These are phyloP conservation scores for Ceratobasidium papillatum DNA, from an alignment of 1,284 basidiomycete genomes.

Conservation along the genomic window DNA sequence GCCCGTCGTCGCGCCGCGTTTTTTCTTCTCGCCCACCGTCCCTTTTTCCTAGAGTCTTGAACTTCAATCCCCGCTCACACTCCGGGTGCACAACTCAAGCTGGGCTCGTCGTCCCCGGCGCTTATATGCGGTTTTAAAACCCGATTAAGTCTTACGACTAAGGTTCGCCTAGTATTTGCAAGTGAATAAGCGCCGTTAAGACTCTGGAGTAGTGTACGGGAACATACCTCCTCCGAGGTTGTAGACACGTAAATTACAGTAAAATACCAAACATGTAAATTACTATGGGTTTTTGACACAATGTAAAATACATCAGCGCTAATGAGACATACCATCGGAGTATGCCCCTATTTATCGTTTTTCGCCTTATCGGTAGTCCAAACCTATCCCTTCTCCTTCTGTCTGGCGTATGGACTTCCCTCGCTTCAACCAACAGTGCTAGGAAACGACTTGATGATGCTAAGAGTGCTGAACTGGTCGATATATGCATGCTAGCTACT, in stretches of 20 bases:
- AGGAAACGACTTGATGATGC: neutral
- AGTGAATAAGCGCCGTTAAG: no score
- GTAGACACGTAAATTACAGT: slow-evolving; percentile 17
- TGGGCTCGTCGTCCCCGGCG: no score
- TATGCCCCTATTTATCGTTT: neutral
- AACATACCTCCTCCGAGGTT: slow-evolving; percentile 4
- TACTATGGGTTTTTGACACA: slow-evolving; percentile 1
- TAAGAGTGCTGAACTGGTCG: neutral
- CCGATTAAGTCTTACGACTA: no score
- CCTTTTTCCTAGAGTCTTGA: no score
- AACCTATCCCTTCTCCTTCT: neutral
- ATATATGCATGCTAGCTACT: no score
- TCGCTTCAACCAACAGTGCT: no score
- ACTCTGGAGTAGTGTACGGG: slow-evolving; percentile 15
- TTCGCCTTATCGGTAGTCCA: neutral
- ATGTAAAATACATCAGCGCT: slow-evolving; percentile 3
- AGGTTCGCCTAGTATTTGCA: no score
- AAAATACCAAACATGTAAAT: slow-evolving; percentile 1
- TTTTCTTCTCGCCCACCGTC: no score
- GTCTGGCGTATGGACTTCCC: neutral
- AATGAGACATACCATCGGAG: neutral
- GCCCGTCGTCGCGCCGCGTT: no score
- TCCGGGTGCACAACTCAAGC: no score
- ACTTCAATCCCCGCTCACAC: no score
- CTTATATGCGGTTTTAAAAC: no score